Evolutionary conservation across 345 rosid genomes (phyloP), one percentile per base, ranked within the genome.

Genomic region (Arabidopsis arenosa): DNA sequence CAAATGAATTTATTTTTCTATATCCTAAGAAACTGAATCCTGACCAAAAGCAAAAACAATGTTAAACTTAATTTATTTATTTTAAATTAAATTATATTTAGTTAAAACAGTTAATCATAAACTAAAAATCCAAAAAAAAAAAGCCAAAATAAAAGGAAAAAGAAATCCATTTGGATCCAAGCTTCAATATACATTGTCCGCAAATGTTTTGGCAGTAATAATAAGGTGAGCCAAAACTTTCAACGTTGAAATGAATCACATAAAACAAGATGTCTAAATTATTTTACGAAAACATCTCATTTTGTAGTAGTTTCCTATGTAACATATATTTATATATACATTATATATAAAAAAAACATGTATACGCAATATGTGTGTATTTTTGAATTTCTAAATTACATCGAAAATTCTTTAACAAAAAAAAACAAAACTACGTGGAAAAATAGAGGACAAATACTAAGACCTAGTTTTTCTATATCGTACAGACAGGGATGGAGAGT

Each of bases 401-500:
- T 28, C 32, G 32, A 28, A 28, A 28, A 28, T 4, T 3, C 4
- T 28, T 28, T 28, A 28, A 28, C 32, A 28, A 28, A 28, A 28
- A 28, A 28, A 28, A 28, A 3, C 4, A 28, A 28, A 21, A 43
- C 37, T 43, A 10, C 11, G 26, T 15, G 5, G 8, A 12, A 49
- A 66, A 51, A 14, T 23, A 9, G 32, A 47, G 6, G 55, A 32
- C 11, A 53, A 21, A 37, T 9, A 21, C 6, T 23, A 39, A 41
- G 6, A 53, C 73, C 41, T 68, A 68, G 51, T 28, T 28, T 54
- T 41, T 53, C 48, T 5, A 14, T 67, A 11, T 36, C 14, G 32
- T 68, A 72, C 15, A 63, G 1, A 73, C 3, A 73, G 14, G 7
- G 63, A 41, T 63, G 70, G 70, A 32, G 15, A 52, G 63, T 33